Conservation (phyloP, 257 asterid species). For the Dorcoceras hygrometricum region DNA sequence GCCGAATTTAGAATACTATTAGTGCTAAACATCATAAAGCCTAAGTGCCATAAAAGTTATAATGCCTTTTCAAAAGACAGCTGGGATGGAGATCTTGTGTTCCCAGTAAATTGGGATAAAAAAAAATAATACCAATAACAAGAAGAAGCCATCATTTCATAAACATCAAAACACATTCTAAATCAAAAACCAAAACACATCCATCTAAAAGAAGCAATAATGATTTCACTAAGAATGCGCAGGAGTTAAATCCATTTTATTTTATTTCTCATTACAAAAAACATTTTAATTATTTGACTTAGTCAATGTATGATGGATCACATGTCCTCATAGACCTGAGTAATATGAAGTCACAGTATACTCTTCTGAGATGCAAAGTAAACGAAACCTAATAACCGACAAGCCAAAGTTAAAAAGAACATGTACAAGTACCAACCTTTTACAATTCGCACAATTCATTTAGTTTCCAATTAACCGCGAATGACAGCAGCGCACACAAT, state of each 20-base stretch:
- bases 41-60: no score
- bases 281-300: not conserved
- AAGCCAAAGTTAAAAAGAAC: not conserved
- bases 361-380: not conserved
- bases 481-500: not conserved
- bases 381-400: not conserved
- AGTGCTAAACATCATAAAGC: no score
- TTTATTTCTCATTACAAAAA: no score
- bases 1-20: no score
- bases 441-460: not conserved
- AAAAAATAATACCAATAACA: no score
- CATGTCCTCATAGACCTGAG: not conserved
- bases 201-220: not conserved
- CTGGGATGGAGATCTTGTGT: not conserved
- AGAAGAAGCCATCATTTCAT: not conserved
- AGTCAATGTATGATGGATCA: constrained; percentile 3
- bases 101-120: not conserved
- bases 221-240: not conserved
- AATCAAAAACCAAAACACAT: not conserved
- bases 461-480: not conserved
- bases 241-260: no score
- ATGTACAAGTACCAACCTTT: not conserved
- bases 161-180: not conserved
- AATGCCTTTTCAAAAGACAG: no score
- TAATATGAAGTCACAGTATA: not conserved